Percentiles rank a stretch among this genome's conserved stretches.
Evolutionary conservation across 768 basidiomycete species (phyloP).

Genomic region (Hypholoma fasciculare): DNA sequence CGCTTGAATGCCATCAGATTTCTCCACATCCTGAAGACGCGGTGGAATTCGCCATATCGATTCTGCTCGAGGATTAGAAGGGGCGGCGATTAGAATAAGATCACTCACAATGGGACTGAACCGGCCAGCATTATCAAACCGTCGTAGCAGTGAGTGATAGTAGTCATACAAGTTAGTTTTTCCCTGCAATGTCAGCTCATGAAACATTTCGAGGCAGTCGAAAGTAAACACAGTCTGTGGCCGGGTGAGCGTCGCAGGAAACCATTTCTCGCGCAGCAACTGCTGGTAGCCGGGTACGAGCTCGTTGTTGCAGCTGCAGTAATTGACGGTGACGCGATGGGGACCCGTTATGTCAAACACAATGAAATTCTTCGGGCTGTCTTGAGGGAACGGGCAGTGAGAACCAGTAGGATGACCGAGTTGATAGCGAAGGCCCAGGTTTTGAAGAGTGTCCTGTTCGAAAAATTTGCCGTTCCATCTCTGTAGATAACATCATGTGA

Average conservation of each 20-base stretch:
- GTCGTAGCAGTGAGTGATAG: too few relatives aligned
- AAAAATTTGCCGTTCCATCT: too few relatives aligned
- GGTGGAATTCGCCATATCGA: conserved; percentile 8
- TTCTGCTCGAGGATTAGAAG: too few relatives aligned
- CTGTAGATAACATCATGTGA: too few relatives aligned
- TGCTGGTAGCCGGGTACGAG: not conserved
- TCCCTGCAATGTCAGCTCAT: not conserved
- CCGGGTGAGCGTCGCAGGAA: conserved; percentile 3
- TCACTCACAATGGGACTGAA: too few relatives aligned
- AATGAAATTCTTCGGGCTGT: conserved; percentile 6
- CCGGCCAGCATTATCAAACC: conserved; percentile 3
- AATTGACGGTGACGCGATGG: conserved; percentile 11
- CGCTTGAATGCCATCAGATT: conserved; percentile 13
- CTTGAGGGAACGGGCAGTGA: not conserved
- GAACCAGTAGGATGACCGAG: too few relatives aligned
- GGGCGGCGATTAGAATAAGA: too few relatives aligned
- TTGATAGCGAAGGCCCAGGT: too few relatives aligned
- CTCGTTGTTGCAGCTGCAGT: conserved; percentile 3
- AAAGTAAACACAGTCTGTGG: conserved; percentile 13
- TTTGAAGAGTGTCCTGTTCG: too few relatives aligned
- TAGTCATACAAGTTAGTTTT: conserved; percentile 11
- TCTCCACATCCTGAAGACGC: conserved; percentile 11
- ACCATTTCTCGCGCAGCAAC: conserved; percentile 8
- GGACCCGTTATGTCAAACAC: conserved; percentile 13
- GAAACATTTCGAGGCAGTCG: conserved; percentile 3